A percentile compares a stretch with the other conserved stretches of the same genome.
These are phyloP conservation scores for Fusarium foetens DNA, from an alignment of 2,329 filamentous ascomycete genomes.

Conservation along the genomic window DNA sequence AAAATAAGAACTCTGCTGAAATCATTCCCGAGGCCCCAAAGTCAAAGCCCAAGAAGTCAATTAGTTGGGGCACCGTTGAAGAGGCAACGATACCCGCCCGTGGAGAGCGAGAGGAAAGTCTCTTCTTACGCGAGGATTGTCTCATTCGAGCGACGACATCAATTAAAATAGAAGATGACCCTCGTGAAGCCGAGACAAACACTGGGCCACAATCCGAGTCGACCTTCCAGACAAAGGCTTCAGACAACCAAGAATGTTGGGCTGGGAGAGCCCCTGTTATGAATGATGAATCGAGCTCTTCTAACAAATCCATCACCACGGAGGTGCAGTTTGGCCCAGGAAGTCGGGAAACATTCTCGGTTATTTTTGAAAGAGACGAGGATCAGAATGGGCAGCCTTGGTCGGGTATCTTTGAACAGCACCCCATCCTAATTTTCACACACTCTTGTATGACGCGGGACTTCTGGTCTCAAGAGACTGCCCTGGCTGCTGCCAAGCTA, in stretches of 20 bases:
- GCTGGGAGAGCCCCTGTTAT: not conserved
- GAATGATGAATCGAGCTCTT: not conserved
- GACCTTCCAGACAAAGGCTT: not conserved
- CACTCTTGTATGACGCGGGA: constrained; percentile 50
- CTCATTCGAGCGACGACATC: not conserved
- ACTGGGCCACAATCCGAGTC: not conserved
- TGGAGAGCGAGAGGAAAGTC: constrained; percentile 39
- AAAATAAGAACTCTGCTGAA: not conserved
- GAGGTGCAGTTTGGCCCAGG: constrained; percentile 32
- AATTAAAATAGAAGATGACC: not conserved
- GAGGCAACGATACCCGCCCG: constrained; percentile 40
- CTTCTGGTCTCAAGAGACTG: constrained; percentile 37
- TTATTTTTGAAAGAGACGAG: constrained; percentile 22
- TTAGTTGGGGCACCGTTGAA: constrained; percentile 39
- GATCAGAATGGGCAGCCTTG: constrained; percentile 33
- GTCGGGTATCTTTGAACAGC: constrained; percentile 41
- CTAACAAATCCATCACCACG: constrained; percentile 12
- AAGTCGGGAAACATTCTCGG: constrained; percentile 9
- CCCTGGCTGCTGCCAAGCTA: constrained; percentile 25
- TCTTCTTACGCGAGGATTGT: constrained; percentile 35
- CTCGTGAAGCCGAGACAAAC: not conserved
- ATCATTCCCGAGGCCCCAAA: not conserved
- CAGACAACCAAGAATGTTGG: not conserved
- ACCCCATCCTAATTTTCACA: constrained; percentile 47
- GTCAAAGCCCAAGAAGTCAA: constrained; percentile 43